Base-by-base conservation (phyloP, 139 green algal species). In the Coccomyxa sp. region DNA sequence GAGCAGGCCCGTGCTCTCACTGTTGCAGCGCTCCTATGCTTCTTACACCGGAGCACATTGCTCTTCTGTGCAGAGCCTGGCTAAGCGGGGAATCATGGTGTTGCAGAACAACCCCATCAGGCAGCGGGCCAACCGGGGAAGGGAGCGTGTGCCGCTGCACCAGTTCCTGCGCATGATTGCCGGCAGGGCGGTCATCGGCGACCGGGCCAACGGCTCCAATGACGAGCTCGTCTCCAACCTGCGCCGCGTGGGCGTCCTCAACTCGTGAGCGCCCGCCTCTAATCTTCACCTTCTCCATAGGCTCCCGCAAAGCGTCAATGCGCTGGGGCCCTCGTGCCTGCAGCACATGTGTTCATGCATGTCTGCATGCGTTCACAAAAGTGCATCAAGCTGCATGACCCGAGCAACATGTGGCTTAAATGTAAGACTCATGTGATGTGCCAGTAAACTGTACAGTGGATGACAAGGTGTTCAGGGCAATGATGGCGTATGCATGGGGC, bases 171-270 rank as follows among this genome's bases (percentile, higher is more conserved):
- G 83, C 68, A 73, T 91, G 31, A 84, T 91, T 39, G 83, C 79
- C 6, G 86, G 86, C 29, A 18, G 50, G 2, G 50, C 50, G 22
- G 79, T 81, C 10, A 71, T 85, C 55, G 73, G 82, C 29, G 78
- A 79, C 16, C 75, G 81, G 29, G 70, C 55, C 8, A 68, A 35
- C 14, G 87, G 88, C 31, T 44, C 64, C 31, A 86, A 69, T 76
- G 86, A 89, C 7, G 86, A 91, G 33, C 88, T 93, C 6, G 70
- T 93, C 31, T 38, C 77, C 18, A 83, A 82, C 44, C 77, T 93
- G 73, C 78, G 79, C 75, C 74, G 81, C 6, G 70, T 34, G 6
- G 86, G 89, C 39, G 84, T 88, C 35, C 81, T 92, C 37, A 79
- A 38, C 38, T 58, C 74, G 79, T 82, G 35, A 18, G 73, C 33